Evolutionary conservation across 345 rosid species (phyloP).

Genomic region (Gossypium thurberi): DNA sequence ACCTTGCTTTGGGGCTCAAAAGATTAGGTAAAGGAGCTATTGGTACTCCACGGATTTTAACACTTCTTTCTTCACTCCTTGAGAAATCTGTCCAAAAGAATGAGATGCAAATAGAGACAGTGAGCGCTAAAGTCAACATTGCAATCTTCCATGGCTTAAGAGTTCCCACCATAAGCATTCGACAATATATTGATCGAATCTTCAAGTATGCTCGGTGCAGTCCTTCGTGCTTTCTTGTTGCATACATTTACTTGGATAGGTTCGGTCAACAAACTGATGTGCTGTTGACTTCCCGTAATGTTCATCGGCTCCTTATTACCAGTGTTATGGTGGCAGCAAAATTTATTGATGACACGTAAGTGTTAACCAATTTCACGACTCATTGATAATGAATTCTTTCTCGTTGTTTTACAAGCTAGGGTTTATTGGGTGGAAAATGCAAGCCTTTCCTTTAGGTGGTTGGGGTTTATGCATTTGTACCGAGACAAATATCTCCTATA

Average conservation of each 20-base stretch:
- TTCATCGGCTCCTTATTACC: slow-evolving; percentile 81
- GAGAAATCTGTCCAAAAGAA: slow-evolving; percentile 49
- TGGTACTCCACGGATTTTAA: slow-evolving; percentile 42
- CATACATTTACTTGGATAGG: slow-evolving; percentile 63
- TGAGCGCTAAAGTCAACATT: slow-evolving; percentile 23
- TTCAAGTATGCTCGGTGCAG: slow-evolving; percentile 84
- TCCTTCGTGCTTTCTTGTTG: slow-evolving; percentile 83
- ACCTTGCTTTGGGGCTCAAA: slow-evolving; percentile 51
- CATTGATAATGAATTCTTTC: not conserved
- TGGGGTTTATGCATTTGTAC: no score
- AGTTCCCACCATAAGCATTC: slow-evolving; percentile 56
- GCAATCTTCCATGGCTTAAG: slow-evolving; percentile 63
- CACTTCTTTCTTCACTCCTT: slow-evolving; percentile 55
- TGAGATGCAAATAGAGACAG: slow-evolving; percentile 31
- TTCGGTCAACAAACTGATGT: slow-evolving; percentile 43
- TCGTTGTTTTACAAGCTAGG: no score
- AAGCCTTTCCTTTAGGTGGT: no score
- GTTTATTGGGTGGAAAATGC: no score
- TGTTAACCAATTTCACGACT: not conserved
- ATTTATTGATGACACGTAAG: slow-evolving; percentile 79
- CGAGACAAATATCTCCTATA: not conserved
- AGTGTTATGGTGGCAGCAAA: slow-evolving; percentile 81
- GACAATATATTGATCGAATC: slow-evolving; percentile 66
- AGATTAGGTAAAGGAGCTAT: slow-evolving; percentile 34
- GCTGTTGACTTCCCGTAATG: slow-evolving; percentile 57